phyloP scores from a whole-genome alignment of 2,329 filamentous ascomycete species.

The Diaporthe helianthi region DNA sequence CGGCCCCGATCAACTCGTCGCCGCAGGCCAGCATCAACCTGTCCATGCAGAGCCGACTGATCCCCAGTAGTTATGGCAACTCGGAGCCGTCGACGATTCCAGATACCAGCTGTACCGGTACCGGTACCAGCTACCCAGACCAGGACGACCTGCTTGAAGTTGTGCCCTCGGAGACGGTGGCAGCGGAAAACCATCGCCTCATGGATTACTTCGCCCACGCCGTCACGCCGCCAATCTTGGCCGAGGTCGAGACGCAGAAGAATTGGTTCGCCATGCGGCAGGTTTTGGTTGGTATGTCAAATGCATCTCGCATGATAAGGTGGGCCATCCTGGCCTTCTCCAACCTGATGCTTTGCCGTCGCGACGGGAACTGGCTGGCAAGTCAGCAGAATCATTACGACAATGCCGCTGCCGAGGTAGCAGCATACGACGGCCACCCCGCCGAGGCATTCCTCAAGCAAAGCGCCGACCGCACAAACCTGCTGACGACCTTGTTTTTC shows the following conservation, averaged over 20 bases:
- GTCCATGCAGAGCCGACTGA: conserved; percentile 1
- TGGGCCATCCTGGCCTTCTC: conserved; percentile 60
- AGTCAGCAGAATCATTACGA: conserved; percentile 48
- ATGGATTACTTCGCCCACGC: conserved; percentile 57
- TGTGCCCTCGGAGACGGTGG: conserved; percentile 34
- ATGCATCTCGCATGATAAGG: conserved; percentile 53
- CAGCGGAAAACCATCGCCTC: conserved; percentile 47
- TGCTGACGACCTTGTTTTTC: conserved; percentile 60
- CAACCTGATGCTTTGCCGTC: conserved; percentile 50
- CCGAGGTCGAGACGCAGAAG: conserved; percentile 59
- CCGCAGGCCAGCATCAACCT: conserved; percentile 18
- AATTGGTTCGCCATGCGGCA: conserved; percentile 59
- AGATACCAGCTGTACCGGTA: conserved; percentile 34
- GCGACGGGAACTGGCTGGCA: conserved; percentile 43
- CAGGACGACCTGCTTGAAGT: conserved; percentile 37
- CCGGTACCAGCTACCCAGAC: conserved; percentile 38
- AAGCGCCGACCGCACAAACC: conserved; percentile 47
- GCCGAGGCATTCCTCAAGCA: conserved; percentile 39
- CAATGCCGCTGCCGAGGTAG: conserved; percentile 45
- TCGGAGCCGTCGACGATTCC: conserved; percentile 23
- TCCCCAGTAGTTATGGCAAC: background rate
- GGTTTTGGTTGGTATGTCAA: conserved; percentile 55
- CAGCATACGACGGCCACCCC: conserved; percentile 33
- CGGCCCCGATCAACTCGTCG: conserved; percentile 9
- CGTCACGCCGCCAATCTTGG: conserved; percentile 59